Evolutionary conservation across 495 filamentous ascomycete genomes (phyloP), one percentile per base, ranked within the genome.

Genomic region (Neurospora sp.): DNA sequence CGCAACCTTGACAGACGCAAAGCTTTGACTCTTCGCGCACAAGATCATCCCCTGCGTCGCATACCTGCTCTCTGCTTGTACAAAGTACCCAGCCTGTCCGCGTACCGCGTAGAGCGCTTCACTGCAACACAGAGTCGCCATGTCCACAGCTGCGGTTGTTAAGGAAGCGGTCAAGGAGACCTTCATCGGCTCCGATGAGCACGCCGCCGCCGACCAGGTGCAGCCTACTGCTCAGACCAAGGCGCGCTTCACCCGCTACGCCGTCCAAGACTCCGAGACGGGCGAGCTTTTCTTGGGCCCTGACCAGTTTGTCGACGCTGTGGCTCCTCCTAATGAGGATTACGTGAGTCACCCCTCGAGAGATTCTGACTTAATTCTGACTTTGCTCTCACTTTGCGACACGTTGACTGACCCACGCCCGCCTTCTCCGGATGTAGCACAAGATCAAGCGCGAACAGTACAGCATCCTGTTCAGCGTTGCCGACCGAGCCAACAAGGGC

Each of bases 401-500:
- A 71, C 17, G 8, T 73, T 74, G 9, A 70, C 76, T 82, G 75
- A 81, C 73, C 6, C 16, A 5, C 17, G 16, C 39, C 6, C 53
- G 22, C 7, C 27, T 16, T 59, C 73, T 70, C 48, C 44, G 40
- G 42, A 41, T 72, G 74, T 75, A 98, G 94, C 95, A 98, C 85
- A 99, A 99, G 82, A 98, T 98, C 84, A 91, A 93, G 82, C 91
- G 96, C 72, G 90, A 94, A 77, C 94, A 98, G 79, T 99, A 97
- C 81, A 90, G 89, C 9, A 92, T 99, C 76, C 91, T 99, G 10
- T 99, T 98, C 82, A 83, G 84, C 71, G 90, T 99, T 40, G 96
- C 96, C 73, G 96, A 99, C 81, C 87, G 92, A 69, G 87, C 87
- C 61, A 88, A 85, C 70, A 83, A 83, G 31, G 93, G 94, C 71